Percentiles rank a stretch among this genome's conserved stretches.
Evolutionary conservation across 2,329 filamentous ascomycete species (phyloP).

Genomic region (Aspergillus tanneri): DNA sequence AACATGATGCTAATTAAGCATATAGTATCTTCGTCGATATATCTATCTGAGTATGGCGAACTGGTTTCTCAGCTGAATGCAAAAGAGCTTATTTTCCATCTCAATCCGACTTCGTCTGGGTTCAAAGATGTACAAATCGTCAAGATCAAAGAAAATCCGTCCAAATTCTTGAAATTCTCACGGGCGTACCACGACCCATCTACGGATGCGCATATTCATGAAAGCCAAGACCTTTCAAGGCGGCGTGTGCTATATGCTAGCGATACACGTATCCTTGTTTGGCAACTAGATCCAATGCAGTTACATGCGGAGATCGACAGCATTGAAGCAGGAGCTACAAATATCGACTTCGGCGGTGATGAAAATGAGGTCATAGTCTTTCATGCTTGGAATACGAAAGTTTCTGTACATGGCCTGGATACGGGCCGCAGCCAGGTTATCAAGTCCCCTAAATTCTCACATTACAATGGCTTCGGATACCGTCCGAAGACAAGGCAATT

Average conservation of each 20-base stretch:
- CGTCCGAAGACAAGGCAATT: conserved; percentile 42
- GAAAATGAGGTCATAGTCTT: conserved; percentile 41
- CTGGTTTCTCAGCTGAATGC: conserved; percentile 30
- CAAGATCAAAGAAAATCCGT: conserved; percentile 32
- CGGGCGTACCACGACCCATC: conserved; percentile 7
- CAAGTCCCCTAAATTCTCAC: conserved; percentile 41
- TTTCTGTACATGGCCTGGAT: conserved; percentile 37
- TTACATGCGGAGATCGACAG: conserved; percentile 43
- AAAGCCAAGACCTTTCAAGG: conserved; percentile 18
- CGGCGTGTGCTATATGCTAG: conserved; percentile 37
- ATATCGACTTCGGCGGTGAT: conserved; percentile 40
- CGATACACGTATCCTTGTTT: conserved; percentile 36
- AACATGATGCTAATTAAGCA: neutral
- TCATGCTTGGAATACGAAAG: conserved; percentile 41
- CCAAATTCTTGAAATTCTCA: conserved; percentile 35
- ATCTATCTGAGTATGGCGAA: conserved; percentile 32
- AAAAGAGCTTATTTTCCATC: conserved; percentile 36
- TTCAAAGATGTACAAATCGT: conserved; percentile 33
- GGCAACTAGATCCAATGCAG: conserved; percentile 38
- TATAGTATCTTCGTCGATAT: conserved; percentile 16
- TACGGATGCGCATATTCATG: neutral
- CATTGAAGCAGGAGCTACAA: conserved; percentile 36
- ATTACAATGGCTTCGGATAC: conserved; percentile 38
- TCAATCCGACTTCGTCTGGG: conserved; percentile 28
- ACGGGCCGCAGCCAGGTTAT: conserved; percentile 39